Evolutionary conservation across 441 rosid species (phyloP), one percentile per base, ranked within the genome.

Genomic region (Jatropha podagrica): DNA sequence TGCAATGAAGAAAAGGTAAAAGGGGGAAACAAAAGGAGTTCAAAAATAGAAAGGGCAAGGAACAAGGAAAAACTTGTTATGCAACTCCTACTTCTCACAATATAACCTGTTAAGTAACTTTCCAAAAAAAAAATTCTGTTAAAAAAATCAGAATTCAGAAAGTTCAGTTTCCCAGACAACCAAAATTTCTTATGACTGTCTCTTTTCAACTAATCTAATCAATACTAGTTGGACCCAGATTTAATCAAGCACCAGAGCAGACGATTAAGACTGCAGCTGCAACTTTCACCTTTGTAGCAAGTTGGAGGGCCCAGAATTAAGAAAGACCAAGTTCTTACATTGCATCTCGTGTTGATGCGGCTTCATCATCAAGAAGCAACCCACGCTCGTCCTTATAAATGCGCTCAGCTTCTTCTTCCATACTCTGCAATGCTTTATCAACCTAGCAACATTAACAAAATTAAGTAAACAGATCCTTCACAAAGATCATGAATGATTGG

Each of bases 291-390:
- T 59, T 2, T 27, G 23, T 38, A 58, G 27, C 55, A 20, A 2
- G 44, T 18, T 42, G 37, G 32, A 23, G 17, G 12, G 46, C 41
- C 71, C 11, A 69, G 70, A 73, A 42, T 14, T 12, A 69, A 68
- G 32, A 40, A 65, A 56, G 73, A 78, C 56, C 10, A 7, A 74
- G 75, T 78, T 81, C 96, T 89, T 82, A 96, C 98, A 96, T 93
- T 75, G 97, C 97, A 89, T 96, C 99, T 82, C 99, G 89, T 27
- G 94, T 90, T 69, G 97, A 90, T 68, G 98, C 98, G 69, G 98
- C 97, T 82, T 93, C 99, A 78, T 96, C 99, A 65, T 92, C 94
- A 44, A 96, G 89, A 80, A 93, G 92, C 70, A 88, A 74, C 61
- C 87, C 90, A 23, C 78, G 85, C 85, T 96, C 98, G 64, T 93